Base-by-base conservation (phyloP, 257 asterid species). In the Lavandula angustifolia region DNA sequence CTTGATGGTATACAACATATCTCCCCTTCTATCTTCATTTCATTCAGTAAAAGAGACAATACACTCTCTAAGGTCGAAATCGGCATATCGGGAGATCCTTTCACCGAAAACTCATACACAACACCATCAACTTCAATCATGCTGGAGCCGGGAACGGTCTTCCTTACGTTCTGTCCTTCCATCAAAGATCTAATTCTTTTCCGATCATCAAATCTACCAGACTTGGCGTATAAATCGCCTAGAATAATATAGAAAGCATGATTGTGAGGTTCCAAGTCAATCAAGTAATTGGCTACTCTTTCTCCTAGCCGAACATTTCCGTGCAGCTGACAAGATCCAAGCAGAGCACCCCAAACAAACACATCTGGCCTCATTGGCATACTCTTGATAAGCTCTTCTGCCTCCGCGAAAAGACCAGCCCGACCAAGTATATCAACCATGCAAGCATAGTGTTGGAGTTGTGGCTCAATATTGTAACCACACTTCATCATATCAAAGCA, bases 301-400 rank as follows among this genome's bases (percentile, higher is more conserved):
- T 85, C 95, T 62, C 95, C 97, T 46, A 87, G 67, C 35, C 63
- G 56, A 22, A 87, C 76, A 62, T 83, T 80, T 54, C 80, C 85
- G 42, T 89, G 91, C 79, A 82, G 68, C 75, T 85, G 94, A 69
- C 97, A 89, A 7, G 91, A 91, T 53, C 94, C 95, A 4, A 89
- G 89, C 22, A 89, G 69, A 56, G 96, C 95, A 49, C 96, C 91
- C 95, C 91, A 89, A 41, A 87, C 91, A 46, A 54, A 89, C 66
- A 77, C 85, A 71, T 89, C 94, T 5, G 95, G 89, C 72, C 75
- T 71, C 88, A 81, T 75, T 5, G 91, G 85, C 95, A 89, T 87
- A 47, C 72, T 72, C 16, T 64, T 55, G 29, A 90, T 87, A 22
- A 85, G 79, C 62, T 54, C 70, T 72, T 80, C 87, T 4, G 97